A percentile compares a stretch with the other conserved stretches of the same genome.
phyloP scores from a whole-genome alignment of 148 eudicot species.

The Dysphania ambrosioides region DNA sequence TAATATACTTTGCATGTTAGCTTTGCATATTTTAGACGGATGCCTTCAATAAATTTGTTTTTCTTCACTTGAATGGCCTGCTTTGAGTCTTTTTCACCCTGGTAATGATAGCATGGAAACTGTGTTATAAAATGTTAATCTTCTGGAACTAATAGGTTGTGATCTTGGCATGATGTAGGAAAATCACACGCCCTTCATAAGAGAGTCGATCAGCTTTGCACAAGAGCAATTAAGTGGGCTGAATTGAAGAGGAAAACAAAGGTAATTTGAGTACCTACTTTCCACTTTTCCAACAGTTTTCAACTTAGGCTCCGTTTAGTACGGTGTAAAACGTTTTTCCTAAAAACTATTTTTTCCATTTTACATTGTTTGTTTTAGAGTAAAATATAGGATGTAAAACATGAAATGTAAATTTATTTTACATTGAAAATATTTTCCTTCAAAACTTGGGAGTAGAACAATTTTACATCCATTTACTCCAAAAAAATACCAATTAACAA shows the following conservation, averaged over 20 bases:
- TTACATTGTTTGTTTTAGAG: too few relatives aligned
- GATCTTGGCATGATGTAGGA: slow-evolving; percentile 47
- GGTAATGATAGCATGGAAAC: not conserved
- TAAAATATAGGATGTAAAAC: too few relatives aligned
- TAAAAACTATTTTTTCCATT: too few relatives aligned
- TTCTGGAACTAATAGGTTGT: slow-evolving; percentile 15
- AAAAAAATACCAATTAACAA: too few relatives aligned
- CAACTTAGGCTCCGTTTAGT: too few relatives aligned
- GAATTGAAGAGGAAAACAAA: slow-evolving; percentile 82
- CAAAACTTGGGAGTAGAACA: too few relatives aligned
- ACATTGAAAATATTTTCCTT: too few relatives aligned
- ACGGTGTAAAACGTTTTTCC: too few relatives aligned
- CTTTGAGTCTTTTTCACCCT: not conserved
- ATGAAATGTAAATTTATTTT: too few relatives aligned
- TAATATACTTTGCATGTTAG: not conserved
- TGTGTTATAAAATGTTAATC: not conserved
- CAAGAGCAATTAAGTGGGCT: slow-evolving; percentile 94
- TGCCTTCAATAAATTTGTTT: slow-evolving; percentile 7
- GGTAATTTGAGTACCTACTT: slow-evolving; percentile 46
- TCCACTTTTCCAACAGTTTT: too few relatives aligned
- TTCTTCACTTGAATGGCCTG: not conserved
- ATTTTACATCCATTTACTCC: too few relatives aligned
- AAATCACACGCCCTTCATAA: slow-evolving; percentile 99
- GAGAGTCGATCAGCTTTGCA: slow-evolving; percentile 98
- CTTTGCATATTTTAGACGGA: slow-evolving; percentile 12